Evolutionary conservation across 306 rosid species (phyloP), one percentile per base, ranked within the genome.

Genomic region (Corylus americana): DNA sequence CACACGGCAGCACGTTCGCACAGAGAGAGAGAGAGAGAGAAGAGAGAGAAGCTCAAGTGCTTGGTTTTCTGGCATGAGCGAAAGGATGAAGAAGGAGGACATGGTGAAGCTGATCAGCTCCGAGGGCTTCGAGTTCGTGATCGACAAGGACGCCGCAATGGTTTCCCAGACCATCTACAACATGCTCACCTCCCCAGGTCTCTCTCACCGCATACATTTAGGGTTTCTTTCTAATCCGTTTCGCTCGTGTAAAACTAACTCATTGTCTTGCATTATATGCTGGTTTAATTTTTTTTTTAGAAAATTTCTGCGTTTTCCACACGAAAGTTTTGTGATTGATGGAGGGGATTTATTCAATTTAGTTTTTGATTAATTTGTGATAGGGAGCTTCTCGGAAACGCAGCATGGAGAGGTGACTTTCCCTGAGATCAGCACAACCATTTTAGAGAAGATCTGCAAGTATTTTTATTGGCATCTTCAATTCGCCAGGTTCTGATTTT

Each of bases 111-210:
- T 89, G 49, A 89, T 94, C 85, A 87, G 97, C 79, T 91, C 92
- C 39, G 94, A 95, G 80, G 99, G 98, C 39, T 96, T 96, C 85
- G 97, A 96, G 84, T 96, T 96, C 79, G 86, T 96, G 16, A 80
- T 96, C 72, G 97, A 90, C 81, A 93, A 91, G 80, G 99, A 96
- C 77, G 99, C 98, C 18, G 99, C 99, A 27, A 96, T 93, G 98
- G 99, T 96, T 85, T 96, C 99, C 51, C 99, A 93, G 85, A 96
- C 99, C 67, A 96, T 96, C 74, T 96, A 91, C 67, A 91, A 91
- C 87, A 96, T 96, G 99, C 98, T 93, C 55, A 93, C 99, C 5
- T 96, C 99, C 79, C 98, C 98, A 67, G 99, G 98, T 93, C 51
- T 10, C 48, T 39, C 55, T 49, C 29, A 7, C 4, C 55, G 25